Evolutionary conservation across 2,329 filamentous ascomycete genomes (phyloP).

Genomic region (Diplodia sapinea): DNA sequence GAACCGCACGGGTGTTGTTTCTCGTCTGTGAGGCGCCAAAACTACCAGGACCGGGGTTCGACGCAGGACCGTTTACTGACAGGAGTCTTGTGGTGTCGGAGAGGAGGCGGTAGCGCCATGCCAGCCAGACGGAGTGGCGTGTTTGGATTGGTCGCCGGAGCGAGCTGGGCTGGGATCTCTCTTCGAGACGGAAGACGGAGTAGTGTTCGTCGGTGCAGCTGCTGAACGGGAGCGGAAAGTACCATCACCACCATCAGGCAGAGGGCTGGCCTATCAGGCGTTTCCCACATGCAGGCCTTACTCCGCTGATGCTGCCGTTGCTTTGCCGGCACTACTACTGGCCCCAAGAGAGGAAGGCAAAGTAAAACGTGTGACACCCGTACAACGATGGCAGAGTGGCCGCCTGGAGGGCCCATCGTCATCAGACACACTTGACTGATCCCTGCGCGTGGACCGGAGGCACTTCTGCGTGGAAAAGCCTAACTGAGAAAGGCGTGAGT

Average conservation of each 20-base stretch:
- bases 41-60: not conserved
- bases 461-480: not conserved
- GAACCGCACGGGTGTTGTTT: not conserved
- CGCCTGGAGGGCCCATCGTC: not conserved
- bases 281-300: not conserved
- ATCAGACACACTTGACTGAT: not conserved
- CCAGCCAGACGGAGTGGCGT: not conserved
- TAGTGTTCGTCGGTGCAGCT: not conserved
- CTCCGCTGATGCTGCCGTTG: not conserved
- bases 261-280: too few relatives aligned
- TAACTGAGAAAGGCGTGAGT: slow-evolving; percentile 6
- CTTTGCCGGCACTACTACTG: not conserved
- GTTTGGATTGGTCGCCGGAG: not conserved
- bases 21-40: not conserved
- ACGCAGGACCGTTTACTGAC: not conserved
- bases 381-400: not conserved
- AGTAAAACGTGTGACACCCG: not conserved
- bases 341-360: not conserved
- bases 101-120: not conserved
- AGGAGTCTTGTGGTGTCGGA: not conserved
- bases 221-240: too few relatives aligned
- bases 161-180: not conserved
- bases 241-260: too few relatives aligned
- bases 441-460: slow-evolving; percentile 4
- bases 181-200: too few relatives aligned